phyloP scores from a whole-genome alignment of 2,329 filamentous ascomycete genomes.

The Penicillium hordei region DNA sequence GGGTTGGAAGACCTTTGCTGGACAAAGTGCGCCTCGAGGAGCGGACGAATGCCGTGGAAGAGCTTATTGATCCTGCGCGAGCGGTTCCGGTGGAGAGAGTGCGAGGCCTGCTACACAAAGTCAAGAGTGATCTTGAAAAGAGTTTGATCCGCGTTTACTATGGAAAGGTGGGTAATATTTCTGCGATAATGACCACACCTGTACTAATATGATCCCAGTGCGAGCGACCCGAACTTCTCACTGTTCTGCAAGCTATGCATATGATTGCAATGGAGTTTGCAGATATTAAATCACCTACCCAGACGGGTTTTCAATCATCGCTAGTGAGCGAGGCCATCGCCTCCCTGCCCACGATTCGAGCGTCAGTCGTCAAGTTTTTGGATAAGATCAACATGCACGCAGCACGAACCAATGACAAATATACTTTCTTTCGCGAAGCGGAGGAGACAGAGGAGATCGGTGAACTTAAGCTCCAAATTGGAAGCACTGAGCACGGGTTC shows the following conservation, averaged over 20 bases:
- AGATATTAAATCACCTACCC: constrained; percentile 61
- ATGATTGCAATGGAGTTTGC: constrained; percentile 75
- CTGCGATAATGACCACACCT: background rate
- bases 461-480: constrained; percentile 86
- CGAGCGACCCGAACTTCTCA: constrained; percentile 80
- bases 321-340: constrained; percentile 71
- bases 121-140: constrained; percentile 82
- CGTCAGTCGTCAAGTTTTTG: constrained; percentile 71
- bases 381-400: constrained; percentile 83
- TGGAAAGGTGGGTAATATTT: constrained; percentile 59
- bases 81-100: constrained; percentile 71
- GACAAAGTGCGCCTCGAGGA: constrained; percentile 73
- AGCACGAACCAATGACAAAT: constrained; percentile 86
- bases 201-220: constrained; percentile 51
- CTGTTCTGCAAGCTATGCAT: constrained; percentile 81
- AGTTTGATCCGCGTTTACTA: constrained; percentile 96
- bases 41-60: constrained; percentile 79
- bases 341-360: constrained; percentile 72
- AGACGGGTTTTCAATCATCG: constrained; percentile 70
- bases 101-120: constrained; percentile 66
- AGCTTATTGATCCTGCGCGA: constrained; percentile 70
- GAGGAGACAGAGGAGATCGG: constrained; percentile 87
- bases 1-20: constrained; percentile 88
- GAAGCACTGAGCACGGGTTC: constrained; percentile 85
- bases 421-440: constrained; percentile 84